These are phyloP conservation scores for Boletus reticuloceps DNA, from an alignment of 768 basidiomycete genomes.

Conservation along the genomic window DNA sequence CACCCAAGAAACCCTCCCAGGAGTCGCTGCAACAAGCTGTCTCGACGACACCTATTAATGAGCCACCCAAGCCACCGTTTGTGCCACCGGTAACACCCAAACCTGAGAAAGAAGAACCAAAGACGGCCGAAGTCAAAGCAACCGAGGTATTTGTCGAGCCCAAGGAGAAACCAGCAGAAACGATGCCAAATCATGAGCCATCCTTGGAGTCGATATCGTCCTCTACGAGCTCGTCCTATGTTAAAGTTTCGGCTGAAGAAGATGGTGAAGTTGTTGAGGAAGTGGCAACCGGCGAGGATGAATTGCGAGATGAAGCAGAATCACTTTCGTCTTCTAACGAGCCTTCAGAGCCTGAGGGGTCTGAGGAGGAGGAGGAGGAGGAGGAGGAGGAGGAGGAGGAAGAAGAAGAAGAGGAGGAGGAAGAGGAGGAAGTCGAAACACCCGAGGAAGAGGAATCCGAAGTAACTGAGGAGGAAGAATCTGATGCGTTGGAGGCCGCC, in stretches of 20 bases:
- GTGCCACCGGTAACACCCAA: not conserved
- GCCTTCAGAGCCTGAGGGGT: no score
- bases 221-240: slow-evolving; percentile 44
- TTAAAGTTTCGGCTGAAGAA: slow-evolving; percentile 37
- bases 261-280: slow-evolving; percentile 21
- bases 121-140: not conserved
- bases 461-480: slow-evolving; percentile 7
- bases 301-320: slow-evolving; percentile 31
- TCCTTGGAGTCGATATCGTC: slow-evolving; percentile 41
- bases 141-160: not conserved
- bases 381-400: no score
- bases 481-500: slow-evolving; percentile 2
- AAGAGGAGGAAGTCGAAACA: not conserved
- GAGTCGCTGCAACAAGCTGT: not conserved
- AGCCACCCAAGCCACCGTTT: slow-evolving; percentile 1
- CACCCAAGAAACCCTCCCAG: slow-evolving; percentile 1
- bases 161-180: slow-evolving; percentile 11
- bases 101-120: not conserved
- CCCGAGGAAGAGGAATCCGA: not conserved
- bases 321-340: no score
- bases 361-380: no score
- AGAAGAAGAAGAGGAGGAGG: slow-evolving; percentile 6
- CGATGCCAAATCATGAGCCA: slow-evolving; percentile 5
- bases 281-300: slow-evolving; percentile 25
- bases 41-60: slow-evolving; percentile 18